Evolutionary conservation across 768 basidiomycete genomes (phyloP).

Genomic region (Paxillus ammoniavirescens): DNA sequence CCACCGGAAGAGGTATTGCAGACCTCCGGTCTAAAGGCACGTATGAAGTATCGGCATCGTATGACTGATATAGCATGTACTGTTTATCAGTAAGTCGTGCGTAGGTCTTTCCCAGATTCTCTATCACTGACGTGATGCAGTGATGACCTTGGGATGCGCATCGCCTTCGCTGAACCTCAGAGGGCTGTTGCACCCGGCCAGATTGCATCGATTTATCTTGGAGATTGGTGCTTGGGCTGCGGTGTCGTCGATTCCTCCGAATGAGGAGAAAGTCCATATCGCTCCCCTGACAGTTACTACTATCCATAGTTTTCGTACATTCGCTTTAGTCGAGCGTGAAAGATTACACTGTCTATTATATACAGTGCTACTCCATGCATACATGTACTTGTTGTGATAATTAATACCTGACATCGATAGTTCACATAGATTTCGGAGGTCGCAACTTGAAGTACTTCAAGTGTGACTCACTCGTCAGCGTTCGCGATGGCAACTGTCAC

Average conservation of each 20-base stretch:
- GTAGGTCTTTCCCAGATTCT: background rate
- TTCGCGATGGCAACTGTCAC: too few species aligned
- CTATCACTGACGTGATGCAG: constrained; percentile 14
- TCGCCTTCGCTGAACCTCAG: constrained; percentile 58
- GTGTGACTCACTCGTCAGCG: too few species aligned
- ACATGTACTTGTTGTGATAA: too few species aligned
- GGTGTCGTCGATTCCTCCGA: constrained; percentile 51
- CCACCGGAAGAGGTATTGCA: constrained; percentile 47
- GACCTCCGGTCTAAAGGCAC: constrained; percentile 45
- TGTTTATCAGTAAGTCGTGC: constrained; percentile 44
- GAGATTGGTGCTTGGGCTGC: constrained; percentile 80
- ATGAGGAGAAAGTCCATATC: too few species aligned
- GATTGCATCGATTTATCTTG: constrained; percentile 70
- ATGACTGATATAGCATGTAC: constrained; percentile 55
- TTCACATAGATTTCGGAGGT: background rate
- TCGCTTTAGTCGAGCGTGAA: too few species aligned
- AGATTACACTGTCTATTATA: too few species aligned
- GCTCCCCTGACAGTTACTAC: too few species aligned
- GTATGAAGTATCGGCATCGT: constrained; percentile 68
- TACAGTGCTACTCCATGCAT: too few species aligned
- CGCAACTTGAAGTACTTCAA: too few species aligned
- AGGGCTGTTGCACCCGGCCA: constrained; percentile 79
- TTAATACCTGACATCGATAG: too few species aligned
- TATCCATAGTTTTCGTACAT: too few species aligned
- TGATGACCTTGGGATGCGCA: constrained; percentile 27